These are phyloP conservation scores for Flaveria brownii DNA, from an alignment of 129 eudicot species.

Conservation along the genomic window DNA sequence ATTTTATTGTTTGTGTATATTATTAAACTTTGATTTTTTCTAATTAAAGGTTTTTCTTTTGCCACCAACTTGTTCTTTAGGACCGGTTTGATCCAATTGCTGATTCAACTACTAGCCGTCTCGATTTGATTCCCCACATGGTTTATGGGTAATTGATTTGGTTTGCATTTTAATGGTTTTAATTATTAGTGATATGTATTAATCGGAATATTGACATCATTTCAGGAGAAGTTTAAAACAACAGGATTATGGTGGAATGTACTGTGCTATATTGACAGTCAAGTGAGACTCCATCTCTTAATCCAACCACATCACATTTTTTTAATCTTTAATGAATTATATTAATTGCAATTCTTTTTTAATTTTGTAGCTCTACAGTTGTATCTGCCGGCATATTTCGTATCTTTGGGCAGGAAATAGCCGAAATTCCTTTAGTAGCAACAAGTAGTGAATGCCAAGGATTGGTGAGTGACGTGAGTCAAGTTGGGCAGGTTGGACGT, in stretches of 20 bases:
- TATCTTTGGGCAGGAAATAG: conserved; percentile 75
- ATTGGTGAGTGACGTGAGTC: conserved; percentile 48
- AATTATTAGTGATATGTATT: neutral
- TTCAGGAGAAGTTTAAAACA: conserved; percentile 63
- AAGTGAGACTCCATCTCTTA: conserved; percentile 47
- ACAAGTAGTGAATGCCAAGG: conserved; percentile 69
- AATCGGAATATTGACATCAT: conserved; percentile 3
- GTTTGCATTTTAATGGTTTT: neutral
- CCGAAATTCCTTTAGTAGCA: conserved; percentile 90
- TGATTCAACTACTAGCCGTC: conserved; percentile 54
- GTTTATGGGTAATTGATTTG: conserved; percentile 63
- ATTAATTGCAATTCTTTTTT: conserved; percentile 12
- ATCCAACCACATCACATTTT: neutral
- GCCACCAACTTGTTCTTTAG: conserved; percentile 33
- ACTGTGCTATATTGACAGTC: conserved; percentile 72
- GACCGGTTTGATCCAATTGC: conserved; percentile 83
- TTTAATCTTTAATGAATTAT: neutral
- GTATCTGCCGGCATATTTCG: conserved; percentile 88
- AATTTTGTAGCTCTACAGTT: conserved; percentile 59
- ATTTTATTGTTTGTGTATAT: conserved; percentile 3
- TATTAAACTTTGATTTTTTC: neutral
- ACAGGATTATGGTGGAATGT: conserved; percentile 85
- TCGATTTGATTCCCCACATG: conserved; percentile 77
- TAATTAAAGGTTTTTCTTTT: neutral
- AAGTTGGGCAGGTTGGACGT: neutral